Percentiles rank a stretch among this genome's conserved stretches.
phyloP scores from a whole-genome alignment of 164 flowering plant genomes.

The Magnolia kwangsiensis region DNA sequence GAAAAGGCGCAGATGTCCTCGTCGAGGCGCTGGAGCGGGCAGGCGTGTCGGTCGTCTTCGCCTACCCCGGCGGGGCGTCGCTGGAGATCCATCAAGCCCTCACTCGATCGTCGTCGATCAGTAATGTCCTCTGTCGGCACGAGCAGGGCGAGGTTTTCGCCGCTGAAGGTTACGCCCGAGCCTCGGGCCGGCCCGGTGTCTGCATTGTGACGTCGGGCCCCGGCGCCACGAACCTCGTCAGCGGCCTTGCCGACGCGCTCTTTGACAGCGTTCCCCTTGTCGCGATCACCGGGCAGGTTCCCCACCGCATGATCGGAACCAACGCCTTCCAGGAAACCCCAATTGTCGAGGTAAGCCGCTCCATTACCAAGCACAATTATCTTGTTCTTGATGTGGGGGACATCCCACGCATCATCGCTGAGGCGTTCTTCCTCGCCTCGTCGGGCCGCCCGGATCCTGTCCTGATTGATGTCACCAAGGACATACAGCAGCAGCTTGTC shows the following conservation, averaged over 20 bases:
- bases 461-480: conserved; percentile 64
- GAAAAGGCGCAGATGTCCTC: conserved; percentile 64
- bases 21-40: conserved; percentile 68
- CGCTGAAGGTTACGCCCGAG: conserved; percentile 66
- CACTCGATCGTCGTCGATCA: conserved; percentile 44
- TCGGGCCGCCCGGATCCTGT: conserved; percentile 70
- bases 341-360: conserved; percentile 60
- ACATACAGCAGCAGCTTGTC: conserved; percentile 51
- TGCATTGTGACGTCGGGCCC: conserved; percentile 82
- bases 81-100: conserved; percentile 78
- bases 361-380: conserved; percentile 70
- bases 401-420: conserved; percentile 50
- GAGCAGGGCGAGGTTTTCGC: conserved; percentile 71
- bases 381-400: conserved; percentile 60
- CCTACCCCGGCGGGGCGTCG: conserved; percentile 71
- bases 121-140: conserved; percentile 56
- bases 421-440: conserved; percentile 51
- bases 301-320: conserved; percentile 63
- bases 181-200: conserved; percentile 54
- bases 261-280: conserved; percentile 59
- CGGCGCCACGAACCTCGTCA: conserved; percentile 68
- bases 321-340: conserved; percentile 74
- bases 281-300: conserved; percentile 72
- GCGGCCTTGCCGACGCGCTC: conserved; percentile 67
- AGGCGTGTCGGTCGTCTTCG: conserved; percentile 57